Conservation (phyloP, 257 asterid species). For the Lycium ferocissimum region DNA sequence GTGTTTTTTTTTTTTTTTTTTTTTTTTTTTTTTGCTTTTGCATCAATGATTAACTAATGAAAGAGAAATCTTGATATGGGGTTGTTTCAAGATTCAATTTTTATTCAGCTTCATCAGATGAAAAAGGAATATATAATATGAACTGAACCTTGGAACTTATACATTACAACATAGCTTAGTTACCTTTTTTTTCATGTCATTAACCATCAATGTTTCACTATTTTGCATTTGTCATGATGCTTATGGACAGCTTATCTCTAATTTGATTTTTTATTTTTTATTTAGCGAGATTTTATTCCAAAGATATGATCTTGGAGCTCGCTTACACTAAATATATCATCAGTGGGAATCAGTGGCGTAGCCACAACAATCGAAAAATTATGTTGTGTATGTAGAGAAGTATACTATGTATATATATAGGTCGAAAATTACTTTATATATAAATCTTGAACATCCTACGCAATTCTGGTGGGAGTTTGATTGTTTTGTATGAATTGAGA, state of each 20-base stretch:
- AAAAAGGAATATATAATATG: neutral
- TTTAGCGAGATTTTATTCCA: neutral
- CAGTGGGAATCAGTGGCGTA: neutral
- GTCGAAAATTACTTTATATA: neutral
- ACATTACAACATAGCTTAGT: neutral
- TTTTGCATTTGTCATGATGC: neutral
- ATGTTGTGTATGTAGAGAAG: too few relatives aligned
- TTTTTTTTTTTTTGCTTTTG: too few relatives aligned
- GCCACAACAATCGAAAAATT: neutral
- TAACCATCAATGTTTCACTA: neutral
- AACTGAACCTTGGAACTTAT: neutral
- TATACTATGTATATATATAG: neutral
- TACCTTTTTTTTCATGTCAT: neutral
- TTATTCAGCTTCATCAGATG: neutral
- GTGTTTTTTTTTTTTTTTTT: neutral
- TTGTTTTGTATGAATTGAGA: neutral
- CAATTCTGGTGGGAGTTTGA: neutral
- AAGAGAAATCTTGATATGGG: constrained; percentile 1
- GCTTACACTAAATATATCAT: neutral
- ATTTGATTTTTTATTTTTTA: neutral
- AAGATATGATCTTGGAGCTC: neutral
- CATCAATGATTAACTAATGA: neutral
- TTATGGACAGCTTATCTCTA: neutral
- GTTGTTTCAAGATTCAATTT: neutral
- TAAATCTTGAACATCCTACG: neutral